Evolutionary conservation across 495 filamentous ascomycete genomes (phyloP), one percentile per base, ranked within the genome.

Genomic region (Lophiotrema nucula): DNA sequence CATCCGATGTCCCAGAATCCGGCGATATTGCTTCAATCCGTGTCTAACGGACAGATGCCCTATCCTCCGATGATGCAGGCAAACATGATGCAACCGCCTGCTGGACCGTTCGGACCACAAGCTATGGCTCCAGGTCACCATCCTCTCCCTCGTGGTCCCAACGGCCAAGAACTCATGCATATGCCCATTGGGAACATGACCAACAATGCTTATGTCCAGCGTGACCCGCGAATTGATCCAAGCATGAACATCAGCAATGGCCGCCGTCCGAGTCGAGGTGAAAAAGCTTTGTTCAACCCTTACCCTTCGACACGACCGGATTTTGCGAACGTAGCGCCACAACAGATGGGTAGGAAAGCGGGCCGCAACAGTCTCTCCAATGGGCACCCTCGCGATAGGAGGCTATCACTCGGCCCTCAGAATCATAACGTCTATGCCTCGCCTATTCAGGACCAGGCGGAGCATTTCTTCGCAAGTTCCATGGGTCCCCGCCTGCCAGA

Each of bases 281-380:
- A 55, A 15, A 37, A 38, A 25, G 39, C 8, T 11, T 52, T 62
- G 1, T 62, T 47, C 21, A 56, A 65, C 23, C 62, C 62, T 11
- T 60, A 65, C 37, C 52, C 51, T 2, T 2, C 51, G 18, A 41
- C 49, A 3, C 52, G 37, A 10, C 56, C 62, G 1, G 57, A 56
- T 1, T 65, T 60, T 37, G 37, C 51, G 2, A 31, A 48, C 10
- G 26, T 58, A 8, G 44, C 56, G 2, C n/a, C 19, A 13, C 56
- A 46, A 10, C 33, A 24, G 2, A 44, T 5, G 25, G 31, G 47
- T 16, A 52, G 23, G 24, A 56, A 38, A 19, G 41, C 16, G 2
- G n/a, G 50, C 11, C 51, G 47, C 11, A 33, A 35, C 23, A 60
- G 62, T 28, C 44, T 53, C 26, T 60, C 62, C 3, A 47, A 44